phyloP scores from a whole-genome alignment of 352 stramenopile genomes.

The Phytopythium litorale region DNA sequence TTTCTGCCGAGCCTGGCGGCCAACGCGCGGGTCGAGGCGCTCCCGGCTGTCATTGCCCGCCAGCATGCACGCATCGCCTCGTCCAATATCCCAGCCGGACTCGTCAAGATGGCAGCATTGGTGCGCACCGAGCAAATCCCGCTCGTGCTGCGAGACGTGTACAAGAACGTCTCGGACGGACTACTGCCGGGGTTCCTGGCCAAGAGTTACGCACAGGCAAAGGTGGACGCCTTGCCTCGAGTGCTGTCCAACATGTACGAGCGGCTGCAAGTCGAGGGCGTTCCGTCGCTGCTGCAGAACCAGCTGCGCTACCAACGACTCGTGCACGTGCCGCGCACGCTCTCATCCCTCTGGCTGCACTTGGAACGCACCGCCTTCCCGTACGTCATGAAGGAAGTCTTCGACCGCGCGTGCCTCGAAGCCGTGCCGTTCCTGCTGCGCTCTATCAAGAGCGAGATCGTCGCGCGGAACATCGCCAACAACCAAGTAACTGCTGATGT shows the following conservation, averaged over 20 bases:
- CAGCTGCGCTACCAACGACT: conserved; percentile 36
- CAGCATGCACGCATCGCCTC: conserved; percentile 43
- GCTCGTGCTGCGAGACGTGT: conserved; percentile 52
- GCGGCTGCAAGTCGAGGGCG: conserved; percentile 47
- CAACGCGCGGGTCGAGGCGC: conserved; percentile 25
- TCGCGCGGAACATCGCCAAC: conserved; percentile 31
- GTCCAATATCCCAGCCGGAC: conserved; percentile 34
- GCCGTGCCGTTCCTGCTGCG: conserved; percentile 50
- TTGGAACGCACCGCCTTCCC: conserved; percentile 51
- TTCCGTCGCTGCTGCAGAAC: conserved; percentile 35
- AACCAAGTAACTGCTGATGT: conserved; percentile 32
- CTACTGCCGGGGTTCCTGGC: conserved; percentile 27
- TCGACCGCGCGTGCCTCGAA: conserved; percentile 56
- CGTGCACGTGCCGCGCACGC: conserved; percentile 43
- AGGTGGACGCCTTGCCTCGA: conserved; percentile 42
- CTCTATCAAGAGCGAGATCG: conserved; percentile 65
- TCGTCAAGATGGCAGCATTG: conserved; percentile 48
- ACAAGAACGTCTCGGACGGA: conserved; percentile 54
- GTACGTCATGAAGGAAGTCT: conserved; percentile 57
- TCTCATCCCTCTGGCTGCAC: conserved; percentile 39
- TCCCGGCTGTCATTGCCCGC: conserved; percentile 32
- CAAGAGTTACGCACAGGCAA: conserved; percentile 18
- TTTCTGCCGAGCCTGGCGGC: conserved; percentile 37
- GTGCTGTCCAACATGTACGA: conserved; percentile 48
- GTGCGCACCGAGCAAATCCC: conserved; percentile 55